Evolutionary conservation across 495 filamentous ascomycete genomes (phyloP).

Genomic region (Tuber brumale): DNA sequence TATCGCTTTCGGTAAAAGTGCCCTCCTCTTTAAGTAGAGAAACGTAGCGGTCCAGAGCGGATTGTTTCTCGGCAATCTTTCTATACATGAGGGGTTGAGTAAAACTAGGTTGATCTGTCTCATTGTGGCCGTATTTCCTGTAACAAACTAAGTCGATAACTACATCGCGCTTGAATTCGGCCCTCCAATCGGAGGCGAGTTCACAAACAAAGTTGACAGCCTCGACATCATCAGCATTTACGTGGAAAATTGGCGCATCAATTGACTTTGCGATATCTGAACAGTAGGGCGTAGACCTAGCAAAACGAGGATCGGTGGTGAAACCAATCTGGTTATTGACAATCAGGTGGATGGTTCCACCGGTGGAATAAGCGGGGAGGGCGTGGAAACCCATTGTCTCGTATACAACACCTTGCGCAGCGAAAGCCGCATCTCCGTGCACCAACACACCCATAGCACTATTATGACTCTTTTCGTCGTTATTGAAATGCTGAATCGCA

Average conservation of each 20-base stretch:
- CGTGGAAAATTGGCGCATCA: constrained; percentile 97
- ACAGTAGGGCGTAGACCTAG: constrained; percentile 96
- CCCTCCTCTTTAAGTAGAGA: constrained; percentile 80
- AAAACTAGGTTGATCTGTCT: constrained; percentile 98
- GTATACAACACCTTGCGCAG: constrained; percentile 93
- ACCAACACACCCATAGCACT: constrained; percentile 92
- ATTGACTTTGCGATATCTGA: constrained; percentile 98
- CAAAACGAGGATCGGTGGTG: constrained; percentile 96
- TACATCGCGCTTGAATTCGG: constrained; percentile 93
- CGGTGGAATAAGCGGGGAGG: constrained; percentile 90
- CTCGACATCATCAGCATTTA: constrained; percentile 96
- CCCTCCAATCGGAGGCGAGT: constrained; percentile 91
- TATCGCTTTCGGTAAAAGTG: constrained; percentile 93
- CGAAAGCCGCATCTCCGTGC: constrained; percentile 96
- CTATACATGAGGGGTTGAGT: constrained; percentile 99
- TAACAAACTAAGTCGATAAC: constrained; percentile 98
- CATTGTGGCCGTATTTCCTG: constrained; percentile 97
- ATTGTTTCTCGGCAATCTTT: constrained; percentile 72
- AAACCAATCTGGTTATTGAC: constrained; percentile 99
- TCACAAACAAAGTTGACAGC: constrained; percentile 98
- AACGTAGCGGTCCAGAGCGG: constrained; percentile 79
- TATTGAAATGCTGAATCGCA: constrained; percentile 98
- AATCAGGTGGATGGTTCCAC: constrained; percentile 92
- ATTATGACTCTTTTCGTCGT: constrained; percentile 77
- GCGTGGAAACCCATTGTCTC: constrained; percentile 97